A percentile compares a stretch with the other conserved stretches of the same genome.
These are phyloP conservation scores for Zymoseptoria passerinii DNA, from an alignment of 2,329 filamentous ascomycete genomes.

Conservation along the genomic window DNA sequence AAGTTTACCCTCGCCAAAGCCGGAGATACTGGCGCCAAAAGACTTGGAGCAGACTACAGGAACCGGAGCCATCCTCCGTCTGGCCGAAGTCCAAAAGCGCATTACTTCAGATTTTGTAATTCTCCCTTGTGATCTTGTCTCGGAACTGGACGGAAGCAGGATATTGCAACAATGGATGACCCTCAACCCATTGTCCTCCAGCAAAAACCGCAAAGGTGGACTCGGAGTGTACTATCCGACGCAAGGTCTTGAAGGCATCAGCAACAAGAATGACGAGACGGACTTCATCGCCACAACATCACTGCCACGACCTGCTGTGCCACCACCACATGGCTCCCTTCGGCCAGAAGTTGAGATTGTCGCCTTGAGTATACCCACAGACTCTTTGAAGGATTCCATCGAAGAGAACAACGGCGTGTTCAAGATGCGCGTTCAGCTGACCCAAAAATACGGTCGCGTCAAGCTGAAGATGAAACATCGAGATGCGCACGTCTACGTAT, in stretches of 20 bases:
- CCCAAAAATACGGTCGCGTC: constrained; percentile 59
- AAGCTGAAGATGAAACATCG: constrained; percentile 76
- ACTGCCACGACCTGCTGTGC: constrained; percentile 49
- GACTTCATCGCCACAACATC: constrained; percentile 80
- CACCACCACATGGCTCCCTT: constrained; percentile 56
- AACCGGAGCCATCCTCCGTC: constrained; percentile 77
- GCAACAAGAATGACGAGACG: constrained; percentile 82
- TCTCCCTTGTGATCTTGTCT: constrained; percentile 87
- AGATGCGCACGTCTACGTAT: constrained; percentile 90
- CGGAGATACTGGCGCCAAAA: constrained; percentile 67
- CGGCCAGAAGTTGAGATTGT: constrained; percentile 64
- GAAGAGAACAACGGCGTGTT: constrained; percentile 66
- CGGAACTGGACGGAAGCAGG: constrained; percentile 74
- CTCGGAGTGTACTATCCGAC: constrained; percentile 89
- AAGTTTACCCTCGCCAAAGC: constrained; percentile 61
- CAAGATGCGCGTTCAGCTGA: constrained; percentile 65
- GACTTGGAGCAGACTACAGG: constrained; percentile 75
- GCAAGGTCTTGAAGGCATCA: constrained; percentile 55
- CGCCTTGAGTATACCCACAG: constrained; percentile 79
- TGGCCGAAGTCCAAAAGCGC: constrained; percentile 70
- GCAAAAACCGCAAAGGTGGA: constrained; percentile 61
- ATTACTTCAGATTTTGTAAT: constrained; percentile 83
- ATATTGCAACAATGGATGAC: constrained; percentile 91
- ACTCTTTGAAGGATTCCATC: constrained; percentile 75
- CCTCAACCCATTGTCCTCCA: constrained; percentile 43